phyloP scores from a whole-genome alignment of 495 filamentous ascomycete genomes.

The Talaromyces trachyspermus region DNA sequence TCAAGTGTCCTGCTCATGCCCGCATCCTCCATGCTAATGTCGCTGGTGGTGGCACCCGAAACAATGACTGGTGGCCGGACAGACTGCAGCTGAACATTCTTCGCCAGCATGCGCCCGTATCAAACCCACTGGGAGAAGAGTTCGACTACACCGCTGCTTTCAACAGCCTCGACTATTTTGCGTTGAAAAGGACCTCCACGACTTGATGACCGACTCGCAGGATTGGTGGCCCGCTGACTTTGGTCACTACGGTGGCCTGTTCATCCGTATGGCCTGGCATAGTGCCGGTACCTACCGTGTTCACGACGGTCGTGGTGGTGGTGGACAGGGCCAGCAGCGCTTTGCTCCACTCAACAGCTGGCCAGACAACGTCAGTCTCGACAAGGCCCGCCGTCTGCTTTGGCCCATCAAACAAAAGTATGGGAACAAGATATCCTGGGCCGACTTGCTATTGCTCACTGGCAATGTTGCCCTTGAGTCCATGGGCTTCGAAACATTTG shows the following conservation, averaged over 20 bases:
- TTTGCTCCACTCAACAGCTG: slow-evolving; percentile 74
- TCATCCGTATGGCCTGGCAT: slow-evolving; percentile 74
- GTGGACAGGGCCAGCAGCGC: slow-evolving; percentile 63
- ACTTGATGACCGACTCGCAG: slow-evolving; percentile 67
- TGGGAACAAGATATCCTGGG: slow-evolving; percentile 72
- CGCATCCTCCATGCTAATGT: slow-evolving; percentile 36
- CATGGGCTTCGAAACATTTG: slow-evolving; percentile 67
- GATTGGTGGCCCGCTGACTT: slow-evolving; percentile 73
- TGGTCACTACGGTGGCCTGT: slow-evolving; percentile 69
- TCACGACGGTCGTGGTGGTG: slow-evolving; percentile 63
- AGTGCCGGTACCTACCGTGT: slow-evolving; percentile 67
- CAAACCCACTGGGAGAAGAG: slow-evolving; percentile 51
- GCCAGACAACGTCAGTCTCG: slow-evolving; percentile 68
- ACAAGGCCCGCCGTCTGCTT: slow-evolving; percentile 69
- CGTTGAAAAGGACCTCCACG: slow-evolving; percentile 60
- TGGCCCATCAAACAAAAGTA: slow-evolving; percentile 81
- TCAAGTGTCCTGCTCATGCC: slow-evolving; percentile 43
- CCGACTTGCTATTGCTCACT: slow-evolving; percentile 58
- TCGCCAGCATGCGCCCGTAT: slow-evolving; percentile 56
- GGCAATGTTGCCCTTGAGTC: slow-evolving; percentile 70
- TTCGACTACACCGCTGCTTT: slow-evolving; percentile 65
- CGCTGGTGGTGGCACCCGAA: slow-evolving; percentile 54
- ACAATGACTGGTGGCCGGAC: slow-evolving; percentile 65
- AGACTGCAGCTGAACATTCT: slow-evolving; percentile 59
- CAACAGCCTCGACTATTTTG: slow-evolving; percentile 62